phyloP scores from a whole-genome alignment of 495 filamentous ascomycete species.

The Penicillium psychrofluorescens region DNA sequence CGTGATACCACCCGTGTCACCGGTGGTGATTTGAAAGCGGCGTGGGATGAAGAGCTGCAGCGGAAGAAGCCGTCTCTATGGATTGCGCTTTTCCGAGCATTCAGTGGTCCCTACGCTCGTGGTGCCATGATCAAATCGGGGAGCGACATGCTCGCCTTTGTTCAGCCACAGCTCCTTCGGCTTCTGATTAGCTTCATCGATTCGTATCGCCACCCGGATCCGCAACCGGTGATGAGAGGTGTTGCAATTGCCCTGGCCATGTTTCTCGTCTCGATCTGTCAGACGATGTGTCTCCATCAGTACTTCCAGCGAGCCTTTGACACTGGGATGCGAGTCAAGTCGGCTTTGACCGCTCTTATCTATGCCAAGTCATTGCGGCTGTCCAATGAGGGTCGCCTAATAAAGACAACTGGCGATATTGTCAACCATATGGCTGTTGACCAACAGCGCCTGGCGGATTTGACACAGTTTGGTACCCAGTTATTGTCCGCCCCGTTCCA shows the following conservation, averaged over 20 bases:
- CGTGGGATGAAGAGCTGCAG: slow-evolving; percentile 71
- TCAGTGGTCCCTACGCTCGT: slow-evolving; percentile 73
- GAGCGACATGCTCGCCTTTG: slow-evolving; percentile 78
- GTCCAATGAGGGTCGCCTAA: slow-evolving; percentile 85
- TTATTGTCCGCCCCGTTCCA: slow-evolving; percentile 96
- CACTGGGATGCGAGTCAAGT: slow-evolving; percentile 94
- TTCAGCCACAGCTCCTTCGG: slow-evolving; percentile 85
- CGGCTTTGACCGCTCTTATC: slow-evolving; percentile 79
- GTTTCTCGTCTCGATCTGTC: slow-evolving; percentile 79
- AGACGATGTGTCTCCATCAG: slow-evolving; percentile 80
- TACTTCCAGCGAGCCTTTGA: slow-evolving; percentile 95
- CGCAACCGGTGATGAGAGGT: slow-evolving; percentile 75
- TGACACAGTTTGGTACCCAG: slow-evolving; percentile 92
- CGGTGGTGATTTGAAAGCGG: slow-evolving; percentile 54
- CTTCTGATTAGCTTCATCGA: slow-evolving; percentile 79
- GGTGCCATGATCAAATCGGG: slow-evolving; percentile 77
- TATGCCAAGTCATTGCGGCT: slow-evolving; percentile 85
- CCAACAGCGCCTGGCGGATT: slow-evolving; percentile 86
- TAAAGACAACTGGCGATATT: slow-evolving; percentile 94
- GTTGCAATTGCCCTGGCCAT: slow-evolving; percentile 85
- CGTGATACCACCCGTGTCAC: slow-evolving; percentile 71
- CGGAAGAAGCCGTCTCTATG: slow-evolving; percentile 80
- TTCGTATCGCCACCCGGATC: slow-evolving; percentile 59
- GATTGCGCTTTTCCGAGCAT: slow-evolving; percentile 80
- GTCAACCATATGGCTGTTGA: slow-evolving; percentile 99